Evolutionary conservation across 257 asterid species (phyloP).

Genomic region (Ophiorrhiza pumila): DNA sequence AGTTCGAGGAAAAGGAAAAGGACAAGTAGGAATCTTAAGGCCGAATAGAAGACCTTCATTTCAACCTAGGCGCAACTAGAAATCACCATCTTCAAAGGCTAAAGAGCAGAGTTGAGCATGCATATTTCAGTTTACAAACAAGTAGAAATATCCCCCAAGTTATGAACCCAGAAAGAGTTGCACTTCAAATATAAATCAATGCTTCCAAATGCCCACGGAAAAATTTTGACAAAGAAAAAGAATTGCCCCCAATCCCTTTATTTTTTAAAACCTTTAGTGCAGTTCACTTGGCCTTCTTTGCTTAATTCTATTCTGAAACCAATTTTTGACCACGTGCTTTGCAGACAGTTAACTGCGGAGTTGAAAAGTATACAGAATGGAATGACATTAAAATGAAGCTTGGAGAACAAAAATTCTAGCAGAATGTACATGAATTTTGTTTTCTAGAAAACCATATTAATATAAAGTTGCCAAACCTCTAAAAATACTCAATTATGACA

Average conservation of each 20-base stretch:
- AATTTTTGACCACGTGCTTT: background rate
- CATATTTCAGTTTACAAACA: too few species aligned
- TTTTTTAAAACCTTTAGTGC: too few species aligned
- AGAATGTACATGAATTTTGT: background rate
- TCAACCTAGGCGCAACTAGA: too few species aligned
- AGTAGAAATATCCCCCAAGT: background rate
- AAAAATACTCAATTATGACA: background rate
- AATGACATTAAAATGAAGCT: background rate
- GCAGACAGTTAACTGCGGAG: background rate
- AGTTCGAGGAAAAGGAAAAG: too few species aligned
- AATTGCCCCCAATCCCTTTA: background rate
- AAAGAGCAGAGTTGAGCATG: too few species aligned
- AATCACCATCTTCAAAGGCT: too few species aligned
- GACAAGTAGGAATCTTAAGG: too few species aligned
- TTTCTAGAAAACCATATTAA: background rate
- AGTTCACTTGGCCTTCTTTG: background rate
- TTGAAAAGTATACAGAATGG: background rate
- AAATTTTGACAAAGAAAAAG: background rate
- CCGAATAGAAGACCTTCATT: too few species aligned
- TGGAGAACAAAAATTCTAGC: background rate
- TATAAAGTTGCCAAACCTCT: background rate
- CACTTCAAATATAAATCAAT: too few species aligned
- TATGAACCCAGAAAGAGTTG: too few species aligned
- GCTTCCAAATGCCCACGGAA: too few species aligned
- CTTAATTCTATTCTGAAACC: too few species aligned